phyloP scores from a whole-genome alignment of 306 rosid species.

The Luffa acutangula region DNA sequence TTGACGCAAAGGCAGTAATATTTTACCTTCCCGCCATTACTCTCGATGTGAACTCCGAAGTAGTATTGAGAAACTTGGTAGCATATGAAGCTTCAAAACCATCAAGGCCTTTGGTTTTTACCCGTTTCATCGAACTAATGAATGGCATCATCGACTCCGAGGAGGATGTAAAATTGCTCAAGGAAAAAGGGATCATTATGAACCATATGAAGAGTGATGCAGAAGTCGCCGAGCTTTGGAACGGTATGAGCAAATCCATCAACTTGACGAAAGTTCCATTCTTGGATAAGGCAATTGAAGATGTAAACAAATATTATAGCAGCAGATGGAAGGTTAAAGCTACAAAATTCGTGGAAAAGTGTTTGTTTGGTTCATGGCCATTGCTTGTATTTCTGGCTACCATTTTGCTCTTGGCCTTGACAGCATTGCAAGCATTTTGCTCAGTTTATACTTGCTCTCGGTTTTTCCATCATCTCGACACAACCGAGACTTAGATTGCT shows the following conservation, averaged over 20 bases:
- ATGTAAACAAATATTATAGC: constrained; percentile 52
- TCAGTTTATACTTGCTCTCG: constrained; percentile 9
- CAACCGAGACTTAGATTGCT: background rate
- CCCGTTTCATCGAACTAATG: constrained; percentile 62
- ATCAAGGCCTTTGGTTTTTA: constrained; percentile 46
- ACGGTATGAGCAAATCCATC: constrained; percentile 63
- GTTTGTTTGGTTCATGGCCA: constrained; percentile 57
- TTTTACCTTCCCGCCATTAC: constrained; percentile 47
- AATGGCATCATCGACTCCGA: constrained; percentile 64
- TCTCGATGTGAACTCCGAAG: constrained; percentile 47
- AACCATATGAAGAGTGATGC: constrained; percentile 59
- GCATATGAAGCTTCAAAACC: constrained; percentile 67
- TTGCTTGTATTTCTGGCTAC: constrained; percentile 48
- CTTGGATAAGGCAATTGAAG: constrained; percentile 64
- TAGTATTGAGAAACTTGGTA: constrained; percentile 52
- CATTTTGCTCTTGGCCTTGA: constrained; percentile 36
- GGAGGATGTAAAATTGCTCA: constrained; percentile 47
- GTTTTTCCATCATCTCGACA: background rate
- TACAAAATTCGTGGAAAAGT: constrained; percentile 29
- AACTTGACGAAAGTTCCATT: constrained; percentile 48
- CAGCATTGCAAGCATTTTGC: constrained; percentile 7
- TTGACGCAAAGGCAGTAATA: constrained; percentile 28
- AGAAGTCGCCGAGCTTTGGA: constrained; percentile 54
- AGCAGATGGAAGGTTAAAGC: constrained; percentile 49
- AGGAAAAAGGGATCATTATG: constrained; percentile 41